Percentiles rank a stretch among this genome's conserved stretches.
phyloP scores from a whole-genome alignment of 768 basidiomycete species.

The Leccinellum luteum region DNA sequence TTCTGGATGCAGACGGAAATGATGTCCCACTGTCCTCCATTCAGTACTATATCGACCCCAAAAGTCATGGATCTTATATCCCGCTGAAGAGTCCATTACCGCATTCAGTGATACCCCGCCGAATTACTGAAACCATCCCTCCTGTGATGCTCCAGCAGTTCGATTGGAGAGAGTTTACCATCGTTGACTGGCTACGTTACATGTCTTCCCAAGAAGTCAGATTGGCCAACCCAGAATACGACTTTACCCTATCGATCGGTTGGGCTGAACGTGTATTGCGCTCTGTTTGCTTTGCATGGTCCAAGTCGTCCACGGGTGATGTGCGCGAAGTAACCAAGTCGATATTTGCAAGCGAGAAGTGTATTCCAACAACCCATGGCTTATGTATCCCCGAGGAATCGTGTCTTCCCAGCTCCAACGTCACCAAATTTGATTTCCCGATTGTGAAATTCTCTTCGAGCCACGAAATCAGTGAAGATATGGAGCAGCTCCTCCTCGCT shows the following conservation, averaged over 20 bases:
- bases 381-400: conserved; percentile 65
- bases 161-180: conserved; percentile 70
- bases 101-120: conserved; percentile 40
- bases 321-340: not conserved
- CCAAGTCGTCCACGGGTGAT: conserved; percentile 10
- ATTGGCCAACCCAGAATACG: conserved; percentile 43
- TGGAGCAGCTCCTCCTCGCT: not conserved
- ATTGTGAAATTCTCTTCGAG: not conserved
- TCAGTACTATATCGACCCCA: conserved; percentile 59
- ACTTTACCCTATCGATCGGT: conserved; percentile 57
- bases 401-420: conserved; percentile 77
- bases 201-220: conserved; percentile 47
- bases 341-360: conserved; percentile 27
- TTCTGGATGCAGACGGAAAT: conserved; percentile 45
- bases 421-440: not conserved
- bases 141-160: conserved; percentile 54
- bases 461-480: conserved; percentile 37
- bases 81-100: conserved; percentile 31
- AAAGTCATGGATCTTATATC: conserved; percentile 44
- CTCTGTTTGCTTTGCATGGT: conserved; percentile 66
- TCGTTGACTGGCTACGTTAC: conserved; percentile 69
- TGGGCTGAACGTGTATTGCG: conserved; percentile 79
- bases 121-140: conserved; percentile 58
- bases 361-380: conserved; percentile 52
- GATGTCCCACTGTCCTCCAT: conserved; percentile 64